phyloP scores from a whole-genome alignment of 179 eudicot genomes.

The Drosera spatulata region DNA sequence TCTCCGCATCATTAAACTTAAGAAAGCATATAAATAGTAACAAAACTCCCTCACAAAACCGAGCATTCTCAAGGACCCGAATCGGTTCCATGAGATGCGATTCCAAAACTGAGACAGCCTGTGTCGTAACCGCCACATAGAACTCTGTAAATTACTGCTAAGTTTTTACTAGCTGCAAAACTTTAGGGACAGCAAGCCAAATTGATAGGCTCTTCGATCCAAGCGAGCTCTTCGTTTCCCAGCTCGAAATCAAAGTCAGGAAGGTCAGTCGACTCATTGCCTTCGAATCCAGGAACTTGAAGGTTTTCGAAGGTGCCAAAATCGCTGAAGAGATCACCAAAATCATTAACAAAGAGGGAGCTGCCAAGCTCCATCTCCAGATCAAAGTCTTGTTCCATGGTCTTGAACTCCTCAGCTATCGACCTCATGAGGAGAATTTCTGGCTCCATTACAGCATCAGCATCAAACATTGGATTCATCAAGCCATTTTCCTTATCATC shows the following conservation, averaged over 20 bases:
- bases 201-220: constrained; percentile 43
- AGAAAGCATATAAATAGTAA: background rate
- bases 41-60: constrained; percentile 1
- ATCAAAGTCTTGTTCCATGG: constrained; percentile 26
- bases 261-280: constrained; percentile 16
- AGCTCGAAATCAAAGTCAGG: constrained; percentile 50
- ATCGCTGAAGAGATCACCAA: constrained; percentile 13
- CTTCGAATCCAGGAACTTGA: constrained; percentile 26
- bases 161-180: constrained; percentile 2
- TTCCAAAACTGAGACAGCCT: constrained; percentile 3
- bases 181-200: constrained; percentile 10
- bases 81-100: background rate
- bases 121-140: background rate
- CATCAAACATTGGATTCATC: background rate
- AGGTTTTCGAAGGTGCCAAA: constrained; percentile 29
- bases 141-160: background rate
- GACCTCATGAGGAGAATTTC: constrained; percentile 10
- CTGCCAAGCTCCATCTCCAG: constrained; percentile 30
- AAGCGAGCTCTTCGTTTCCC: constrained; percentile 36
- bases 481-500: background rate
- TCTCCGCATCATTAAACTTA: too few relatives aligned
- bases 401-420: constrained; percentile 16
- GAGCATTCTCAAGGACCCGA: background rate
- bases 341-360: constrained; percentile 5
- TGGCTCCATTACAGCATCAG: background rate